Conservation (phyloP, 2,329 filamentous ascomycete species). For the Sporothrix schenckii region DNA sequence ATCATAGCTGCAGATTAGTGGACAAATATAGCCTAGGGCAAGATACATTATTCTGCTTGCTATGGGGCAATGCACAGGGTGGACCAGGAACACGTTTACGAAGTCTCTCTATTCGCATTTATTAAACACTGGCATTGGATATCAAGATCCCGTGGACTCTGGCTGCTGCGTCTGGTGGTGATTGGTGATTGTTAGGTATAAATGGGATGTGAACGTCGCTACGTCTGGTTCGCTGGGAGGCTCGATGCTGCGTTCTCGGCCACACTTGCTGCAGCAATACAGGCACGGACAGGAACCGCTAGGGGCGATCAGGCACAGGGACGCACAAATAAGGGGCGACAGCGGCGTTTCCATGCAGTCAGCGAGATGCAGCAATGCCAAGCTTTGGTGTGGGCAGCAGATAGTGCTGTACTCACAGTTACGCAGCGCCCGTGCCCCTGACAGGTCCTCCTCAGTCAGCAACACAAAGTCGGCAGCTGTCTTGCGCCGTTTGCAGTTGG, state of each 20-base stretch:
- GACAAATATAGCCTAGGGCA: neutral
- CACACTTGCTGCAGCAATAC: neutral
- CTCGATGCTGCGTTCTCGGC: constrained; percentile 7
- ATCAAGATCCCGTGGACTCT: no score
- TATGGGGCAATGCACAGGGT: neutral
- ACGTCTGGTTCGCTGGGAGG: neutral
- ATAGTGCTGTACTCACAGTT: constrained; percentile 24
- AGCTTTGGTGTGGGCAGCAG: neutral
- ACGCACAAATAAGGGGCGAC: neutral
- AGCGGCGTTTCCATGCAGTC: constrained; percentile 2
- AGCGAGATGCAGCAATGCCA: neutral
- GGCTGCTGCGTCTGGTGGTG: no score
- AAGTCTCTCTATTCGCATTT: neutral
- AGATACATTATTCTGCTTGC: constrained; percentile 4
- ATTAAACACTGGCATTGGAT: no score
- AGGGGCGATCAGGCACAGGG: constrained; percentile 1
- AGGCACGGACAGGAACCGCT: constrained; percentile 3
- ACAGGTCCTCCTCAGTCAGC: constrained; percentile 7
- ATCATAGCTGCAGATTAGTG: constrained; percentile 11
- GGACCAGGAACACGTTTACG: constrained; percentile 1
- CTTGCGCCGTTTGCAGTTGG: constrained; percentile 21
- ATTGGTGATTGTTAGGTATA: no score
- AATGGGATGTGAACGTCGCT: no score
- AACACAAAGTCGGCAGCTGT: neutral
- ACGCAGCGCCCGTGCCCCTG: constrained; percentile 19